Conservation (phyloP, 2,329 filamentous ascomycete species). For the Cordyceps cateniannulata region DNA sequence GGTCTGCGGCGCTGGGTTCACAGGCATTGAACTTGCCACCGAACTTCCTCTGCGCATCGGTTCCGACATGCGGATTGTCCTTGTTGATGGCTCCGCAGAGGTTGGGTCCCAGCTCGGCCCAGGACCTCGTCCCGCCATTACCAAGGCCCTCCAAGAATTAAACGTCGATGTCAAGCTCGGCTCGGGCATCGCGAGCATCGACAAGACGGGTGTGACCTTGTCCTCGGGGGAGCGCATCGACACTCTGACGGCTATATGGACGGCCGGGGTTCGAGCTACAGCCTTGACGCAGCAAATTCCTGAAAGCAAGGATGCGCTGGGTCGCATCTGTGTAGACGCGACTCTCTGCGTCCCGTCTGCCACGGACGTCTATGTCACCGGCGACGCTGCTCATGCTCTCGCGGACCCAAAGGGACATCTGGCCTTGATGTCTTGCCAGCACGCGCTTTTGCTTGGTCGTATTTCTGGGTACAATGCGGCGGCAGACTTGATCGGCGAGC, state of each 20-base stretch:
- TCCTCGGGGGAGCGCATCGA: slow-evolving; percentile 27
- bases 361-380: slow-evolving; percentile 25
- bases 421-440: slow-evolving; percentile 33
- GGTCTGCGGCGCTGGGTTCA: slow-evolving; percentile 29
- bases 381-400: slow-evolving; percentile 25
- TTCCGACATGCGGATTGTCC: slow-evolving; percentile 15
- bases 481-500: slow-evolving; percentile 25
- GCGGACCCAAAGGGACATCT: slow-evolving; percentile 22
- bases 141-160: slow-evolving; percentile 22
- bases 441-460: slow-evolving; percentile 29
- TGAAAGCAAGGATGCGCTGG: slow-evolving; percentile 21
- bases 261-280: slow-evolving; percentile 28
- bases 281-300: slow-evolving; percentile 27
- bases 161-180: slow-evolving; percentile 26
- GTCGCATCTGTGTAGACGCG: slow-evolving; percentile 24
- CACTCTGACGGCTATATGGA: slow-evolving; percentile 30
- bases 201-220: slow-evolving; percentile 20
- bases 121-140: slow-evolving; percentile 26
- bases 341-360: slow-evolving; percentile 20
- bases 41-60: slow-evolving; percentile 26
- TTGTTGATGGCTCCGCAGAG: slow-evolving; percentile 23
- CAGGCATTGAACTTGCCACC: slow-evolving; percentile 26
- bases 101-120: slow-evolving; percentile 28
- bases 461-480: slow-evolving; percentile 28
- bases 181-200: slow-evolving; percentile 20